Conservation (phyloP, 306 rosid species). For the Quercus glauca region DNA sequence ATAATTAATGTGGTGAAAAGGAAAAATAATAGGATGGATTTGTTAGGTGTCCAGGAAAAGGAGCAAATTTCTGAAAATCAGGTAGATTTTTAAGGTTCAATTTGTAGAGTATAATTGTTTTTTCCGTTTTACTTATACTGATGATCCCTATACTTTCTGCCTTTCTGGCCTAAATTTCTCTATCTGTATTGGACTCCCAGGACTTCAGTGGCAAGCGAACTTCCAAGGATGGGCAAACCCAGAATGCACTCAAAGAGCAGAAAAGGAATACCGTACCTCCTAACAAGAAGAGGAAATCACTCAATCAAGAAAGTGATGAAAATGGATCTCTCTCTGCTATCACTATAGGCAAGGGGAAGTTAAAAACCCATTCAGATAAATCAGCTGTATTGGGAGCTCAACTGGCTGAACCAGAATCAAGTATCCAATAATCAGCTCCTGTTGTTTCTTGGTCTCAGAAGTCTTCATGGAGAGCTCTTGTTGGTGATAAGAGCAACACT, state of each 20-base stretch:
- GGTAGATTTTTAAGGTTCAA: constrained; percentile 27
- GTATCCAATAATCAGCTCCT: constrained; percentile 20
- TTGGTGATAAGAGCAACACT: constrained; percentile 38
- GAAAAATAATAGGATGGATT: constrained; percentile 24
- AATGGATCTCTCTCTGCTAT: constrained; percentile 27
- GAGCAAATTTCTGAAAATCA: constrained; percentile 38
- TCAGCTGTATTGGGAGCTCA: constrained; percentile 27
- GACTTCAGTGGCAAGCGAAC: constrained; percentile 30
- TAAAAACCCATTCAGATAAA: constrained; percentile 23
- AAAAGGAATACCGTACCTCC: constrained; percentile 28
- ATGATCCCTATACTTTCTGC: constrained; percentile 6
- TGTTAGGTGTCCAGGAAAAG: constrained; percentile 28
- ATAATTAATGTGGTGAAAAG: constrained; percentile 53
- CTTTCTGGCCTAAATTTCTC: constrained; percentile 11
- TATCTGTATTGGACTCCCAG: constrained; percentile 30
- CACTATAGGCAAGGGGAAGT: constrained; percentile 21
- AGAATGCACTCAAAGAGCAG: constrained; percentile 7
- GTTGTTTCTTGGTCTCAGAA: constrained; percentile 66
- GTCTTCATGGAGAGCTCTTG: constrained; percentile 76
- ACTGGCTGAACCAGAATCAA: constrained; percentile 27
- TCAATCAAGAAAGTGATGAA: constrained; percentile 20
- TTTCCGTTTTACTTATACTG: constrained; percentile 4
- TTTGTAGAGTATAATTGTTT: neutral
- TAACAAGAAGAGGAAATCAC: constrained; percentile 48
- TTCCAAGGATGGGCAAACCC: constrained; percentile 26